Percentiles rank a stretch among this genome's conserved stretches.
These are phyloP conservation scores for Trichosanthes truncata DNA, from an alignment of 306 rosid genomes.

Conservation along the genomic window DNA sequence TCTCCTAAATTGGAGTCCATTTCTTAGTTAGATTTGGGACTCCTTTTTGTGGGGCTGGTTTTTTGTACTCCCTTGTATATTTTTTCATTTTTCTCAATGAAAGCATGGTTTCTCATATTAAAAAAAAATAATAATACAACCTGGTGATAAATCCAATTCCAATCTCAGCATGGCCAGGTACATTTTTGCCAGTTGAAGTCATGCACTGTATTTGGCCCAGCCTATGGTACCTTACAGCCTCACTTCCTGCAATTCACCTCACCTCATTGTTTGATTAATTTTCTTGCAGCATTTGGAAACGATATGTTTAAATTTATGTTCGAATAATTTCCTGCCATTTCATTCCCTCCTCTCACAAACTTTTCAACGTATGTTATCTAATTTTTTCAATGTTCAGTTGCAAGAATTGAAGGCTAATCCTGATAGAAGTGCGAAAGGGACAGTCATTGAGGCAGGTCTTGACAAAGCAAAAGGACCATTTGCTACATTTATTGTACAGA, in stretches of 20 bases:
- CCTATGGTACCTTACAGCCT: not conserved
- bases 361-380: conserved; percentile 24
- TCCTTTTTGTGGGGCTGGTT: too few species aligned
- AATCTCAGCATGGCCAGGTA: not conserved
- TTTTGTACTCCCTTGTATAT: too few species aligned
- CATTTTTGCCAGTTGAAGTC: too few species aligned
- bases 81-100: too few species aligned
- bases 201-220: too few species aligned
- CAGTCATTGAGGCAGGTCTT: conserved; percentile 88
- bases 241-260: not conserved
- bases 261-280: too few species aligned
- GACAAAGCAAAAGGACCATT: conserved; percentile 90
- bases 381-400: conserved; percentile 43
- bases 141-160: not conserved
- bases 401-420: conserved; percentile 99
- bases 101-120: too few species aligned
- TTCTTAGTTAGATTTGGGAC: too few species aligned
- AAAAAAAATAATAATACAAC: too few species aligned
- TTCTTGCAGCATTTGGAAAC: too few species aligned
- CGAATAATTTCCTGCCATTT: not conserved
- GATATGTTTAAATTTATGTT: not conserved
- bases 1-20: too few species aligned
- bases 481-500: conserved; percentile 85
- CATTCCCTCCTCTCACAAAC: not conserved
- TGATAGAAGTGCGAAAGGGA: conserved; percentile 81